Conservation (phyloP, 2,329 filamentous ascomycete species). For the Aspergillus sergii region DNA sequence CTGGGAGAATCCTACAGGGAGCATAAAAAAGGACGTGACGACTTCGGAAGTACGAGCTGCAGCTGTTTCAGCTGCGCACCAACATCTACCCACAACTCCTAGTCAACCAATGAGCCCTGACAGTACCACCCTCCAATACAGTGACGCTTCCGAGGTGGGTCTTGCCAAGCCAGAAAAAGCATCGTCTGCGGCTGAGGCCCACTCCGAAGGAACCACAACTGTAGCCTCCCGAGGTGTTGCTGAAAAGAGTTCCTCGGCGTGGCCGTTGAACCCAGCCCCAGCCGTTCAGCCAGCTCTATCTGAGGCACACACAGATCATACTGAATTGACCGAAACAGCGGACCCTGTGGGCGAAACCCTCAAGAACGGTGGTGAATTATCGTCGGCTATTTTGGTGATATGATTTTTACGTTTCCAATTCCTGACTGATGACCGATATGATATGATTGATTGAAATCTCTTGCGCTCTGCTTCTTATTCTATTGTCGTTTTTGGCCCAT, state of each 20-base stretch:
- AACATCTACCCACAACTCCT: not conserved
- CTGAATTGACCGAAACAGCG: not conserved
- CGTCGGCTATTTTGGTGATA: not conserved
- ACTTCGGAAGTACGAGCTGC: not conserved
- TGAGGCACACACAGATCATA: not conserved
- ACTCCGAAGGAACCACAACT: not conserved
- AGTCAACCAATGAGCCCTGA: not conserved
- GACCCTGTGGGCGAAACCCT: not conserved
- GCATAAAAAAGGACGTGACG: not conserved
- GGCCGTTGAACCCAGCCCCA: not conserved
- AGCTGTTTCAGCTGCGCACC: not conserved
- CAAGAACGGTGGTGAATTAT: not conserved
- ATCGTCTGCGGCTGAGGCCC: not conserved
- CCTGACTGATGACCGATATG: not conserved
- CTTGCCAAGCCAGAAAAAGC: not conserved
- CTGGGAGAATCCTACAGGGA: slow-evolving; percentile 1
- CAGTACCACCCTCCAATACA: too few relatives aligned
- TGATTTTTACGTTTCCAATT: not conserved
- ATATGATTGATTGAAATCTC: not conserved
- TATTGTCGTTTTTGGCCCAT: too few relatives aligned
- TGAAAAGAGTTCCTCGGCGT: not conserved
- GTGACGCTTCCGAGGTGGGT: not conserved
- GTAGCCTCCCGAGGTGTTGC: not conserved
- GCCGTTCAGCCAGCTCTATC: too few relatives aligned
- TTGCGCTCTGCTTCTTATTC: not conserved